These are phyloP conservation scores for Rutidosis leptorrhynchoides DNA, from an alignment of 129 eudicot genomes.

Conservation along the genomic window DNA sequence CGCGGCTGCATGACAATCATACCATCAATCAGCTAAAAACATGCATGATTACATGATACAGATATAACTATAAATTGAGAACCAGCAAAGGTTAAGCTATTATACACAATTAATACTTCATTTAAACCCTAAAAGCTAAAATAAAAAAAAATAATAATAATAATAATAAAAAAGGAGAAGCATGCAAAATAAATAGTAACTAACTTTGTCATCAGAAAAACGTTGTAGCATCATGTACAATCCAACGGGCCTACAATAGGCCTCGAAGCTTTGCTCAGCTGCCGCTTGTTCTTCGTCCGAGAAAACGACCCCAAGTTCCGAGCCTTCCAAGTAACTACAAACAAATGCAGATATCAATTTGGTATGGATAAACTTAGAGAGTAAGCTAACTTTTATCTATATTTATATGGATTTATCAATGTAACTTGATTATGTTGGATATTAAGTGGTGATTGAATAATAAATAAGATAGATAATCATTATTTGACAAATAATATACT, in stretches of 20 bases:
- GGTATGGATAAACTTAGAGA: too few species aligned
- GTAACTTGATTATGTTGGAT: too few species aligned
- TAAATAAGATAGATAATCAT: too few species aligned
- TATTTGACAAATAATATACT: too few species aligned
- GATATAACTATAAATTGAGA: slow-evolving; percentile 5
- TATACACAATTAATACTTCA: too few species aligned
- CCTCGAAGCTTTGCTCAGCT: slow-evolving; percentile 83
- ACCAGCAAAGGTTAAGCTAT: neutral
- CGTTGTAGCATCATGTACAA: slow-evolving; percentile 84
- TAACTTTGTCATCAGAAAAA: slow-evolving; percentile 67
- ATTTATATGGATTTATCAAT: too few species aligned
- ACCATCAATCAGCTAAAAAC: slow-evolving; percentile 25
- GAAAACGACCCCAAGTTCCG: slow-evolving; percentile 60
- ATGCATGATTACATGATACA: neutral
- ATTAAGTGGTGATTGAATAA: too few species aligned
- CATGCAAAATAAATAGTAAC: slow-evolving; percentile 10
- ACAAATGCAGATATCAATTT: slow-evolving; percentile 42
- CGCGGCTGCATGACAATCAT: slow-evolving; percentile 59
- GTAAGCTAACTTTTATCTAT: too few species aligned
- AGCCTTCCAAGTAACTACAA: slow-evolving; percentile 70
- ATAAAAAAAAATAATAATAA: too few species aligned
- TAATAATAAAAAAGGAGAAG: neutral
- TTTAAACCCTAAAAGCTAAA: neutral
- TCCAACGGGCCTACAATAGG: slow-evolving; percentile 89
- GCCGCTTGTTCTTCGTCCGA: slow-evolving; percentile 78